These are phyloP conservation scores for Podospora australis DNA, from an alignment of 495 filamentous ascomycete species.

Conservation along the genomic window DNA sequence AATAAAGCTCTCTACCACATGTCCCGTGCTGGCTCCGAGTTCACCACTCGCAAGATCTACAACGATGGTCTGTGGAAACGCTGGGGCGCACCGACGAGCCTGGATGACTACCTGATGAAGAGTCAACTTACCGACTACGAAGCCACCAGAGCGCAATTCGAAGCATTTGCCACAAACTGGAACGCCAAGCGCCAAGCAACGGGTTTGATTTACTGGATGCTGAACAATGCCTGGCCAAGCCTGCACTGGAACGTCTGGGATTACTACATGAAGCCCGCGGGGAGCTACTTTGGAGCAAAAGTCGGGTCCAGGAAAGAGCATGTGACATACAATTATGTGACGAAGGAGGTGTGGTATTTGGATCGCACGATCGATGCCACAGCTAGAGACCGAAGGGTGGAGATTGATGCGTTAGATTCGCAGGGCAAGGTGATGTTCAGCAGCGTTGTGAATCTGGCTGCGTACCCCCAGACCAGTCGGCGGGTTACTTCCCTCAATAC, in stretches of 20 bases:
- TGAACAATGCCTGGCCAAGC: slow-evolving; percentile 59
- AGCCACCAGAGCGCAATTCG: slow-evolving; percentile 54
- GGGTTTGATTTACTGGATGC: slow-evolving; percentile 63
- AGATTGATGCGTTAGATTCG: slow-evolving; percentile 42
- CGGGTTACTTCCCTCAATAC: slow-evolving; percentile 23
- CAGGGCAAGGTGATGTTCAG: slow-evolving; percentile 38
- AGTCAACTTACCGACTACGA: slow-evolving; percentile 46
- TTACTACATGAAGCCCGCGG: slow-evolving; percentile 54
- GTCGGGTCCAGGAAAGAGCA: slow-evolving; percentile 47
- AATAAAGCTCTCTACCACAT: slow-evolving; percentile 54
- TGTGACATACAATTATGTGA: slow-evolving; percentile 49
- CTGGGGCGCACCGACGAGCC: slow-evolving; percentile 44
- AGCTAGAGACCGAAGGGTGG: slow-evolving; percentile 35
- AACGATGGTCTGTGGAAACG: slow-evolving; percentile 48
- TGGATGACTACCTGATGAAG: slow-evolving; percentile 45
- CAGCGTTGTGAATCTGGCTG: slow-evolving; percentile 18
- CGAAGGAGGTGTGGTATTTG: slow-evolving; percentile 44
- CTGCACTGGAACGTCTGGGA: slow-evolving; percentile 64
- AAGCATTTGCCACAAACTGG: slow-evolving; percentile 48
- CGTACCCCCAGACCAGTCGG: slow-evolving; percentile 34
- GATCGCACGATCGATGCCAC: slow-evolving; percentile 44
- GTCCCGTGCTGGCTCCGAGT: slow-evolving; percentile 46
- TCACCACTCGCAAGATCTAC: slow-evolving; percentile 51
- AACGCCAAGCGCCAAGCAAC: slow-evolving; percentile 49
- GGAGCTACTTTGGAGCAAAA: slow-evolving; percentile 56